phyloP scores from a whole-genome alignment of 306 rosid genomes.

The Inga laurina region DNA sequence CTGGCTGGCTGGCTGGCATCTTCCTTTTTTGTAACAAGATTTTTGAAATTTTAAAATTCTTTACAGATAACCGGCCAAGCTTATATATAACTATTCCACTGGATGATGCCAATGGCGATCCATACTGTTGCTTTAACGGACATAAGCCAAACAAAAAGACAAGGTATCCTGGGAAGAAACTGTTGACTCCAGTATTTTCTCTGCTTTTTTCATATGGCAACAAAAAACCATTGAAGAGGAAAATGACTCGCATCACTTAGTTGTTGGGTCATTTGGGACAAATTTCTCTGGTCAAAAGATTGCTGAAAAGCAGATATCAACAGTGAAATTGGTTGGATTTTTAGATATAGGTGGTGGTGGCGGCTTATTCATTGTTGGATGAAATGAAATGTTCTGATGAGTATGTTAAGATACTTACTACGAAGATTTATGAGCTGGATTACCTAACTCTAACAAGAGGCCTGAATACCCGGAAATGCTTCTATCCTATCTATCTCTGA shows the following conservation, averaged over 20 bases:
- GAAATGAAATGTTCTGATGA: background rate
- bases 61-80: slow-evolving; percentile 21
- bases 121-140: slow-evolving; percentile 15
- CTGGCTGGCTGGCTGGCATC: slow-evolving; percentile 28
- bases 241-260: background rate
- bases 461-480: background rate
- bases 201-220: slow-evolving; percentile 5
- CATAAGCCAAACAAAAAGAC: slow-evolving; percentile 28
- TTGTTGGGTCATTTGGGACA: slow-evolving; percentile 2
- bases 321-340: slow-evolving; percentile 30
- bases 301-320: slow-evolving; percentile 25
- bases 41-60: background rate
- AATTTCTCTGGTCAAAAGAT: slow-evolving; percentile 38
- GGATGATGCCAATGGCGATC: slow-evolving; percentile 30
- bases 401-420: background rate
- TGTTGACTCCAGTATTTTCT: slow-evolving; percentile 16
- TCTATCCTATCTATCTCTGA: background rate
- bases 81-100: slow-evolving; percentile 27
- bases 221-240: slow-evolving; percentile 2
- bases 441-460: background rate
- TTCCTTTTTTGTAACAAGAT: slow-evolving; percentile 22
- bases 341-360: slow-evolving; percentile 26
- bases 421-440: background rate
- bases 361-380: slow-evolving; percentile 1
- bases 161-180: background rate